A percentile compares a stretch with the other conserved stretches of the same genome.
Conservation (phyloP, 805 yeast genomes). For the Hanseniaspora vineae region DNA sequence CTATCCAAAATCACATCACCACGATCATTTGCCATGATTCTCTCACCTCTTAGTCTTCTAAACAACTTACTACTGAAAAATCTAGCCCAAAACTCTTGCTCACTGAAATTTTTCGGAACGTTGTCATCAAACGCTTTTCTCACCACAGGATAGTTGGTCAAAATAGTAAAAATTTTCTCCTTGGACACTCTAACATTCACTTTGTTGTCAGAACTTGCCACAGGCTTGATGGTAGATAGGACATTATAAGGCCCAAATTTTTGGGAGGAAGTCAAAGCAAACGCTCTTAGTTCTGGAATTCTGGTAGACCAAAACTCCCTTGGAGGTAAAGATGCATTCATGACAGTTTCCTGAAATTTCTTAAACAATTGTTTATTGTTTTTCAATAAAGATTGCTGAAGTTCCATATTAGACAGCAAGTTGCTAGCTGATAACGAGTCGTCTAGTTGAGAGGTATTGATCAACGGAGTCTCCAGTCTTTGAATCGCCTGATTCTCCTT, state of each 20-base stretch:
- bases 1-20: slow-evolving; percentile 80
- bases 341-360: slow-evolving; percentile 80
- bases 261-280: slow-evolving; percentile 73
- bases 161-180: slow-evolving; percentile 79
- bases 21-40: slow-evolving; percentile 57
- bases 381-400: slow-evolving; percentile 67
- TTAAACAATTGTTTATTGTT: slow-evolving; percentile 58
- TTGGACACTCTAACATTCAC: slow-evolving; percentile 87
- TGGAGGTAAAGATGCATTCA: slow-evolving; percentile 60
- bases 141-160: slow-evolving; percentile 86
- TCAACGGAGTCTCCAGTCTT: slow-evolving; percentile 17
- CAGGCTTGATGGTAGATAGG: slow-evolving; percentile 83
- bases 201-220: slow-evolving; percentile 83
- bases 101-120: slow-evolving; percentile 71
- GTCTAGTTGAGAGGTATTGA: slow-evolving; percentile 27
- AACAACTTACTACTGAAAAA: slow-evolving; percentile 86
- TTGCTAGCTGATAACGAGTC: slow-evolving; percentile 41
- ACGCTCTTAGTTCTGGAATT: slow-evolving; percentile 66
- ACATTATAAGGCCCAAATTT: slow-evolving; percentile 91
- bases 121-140: slow-evolving; percentile 78
- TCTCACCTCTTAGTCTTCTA: slow-evolving; percentile 81
- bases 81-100: slow-evolving; percentile 93
- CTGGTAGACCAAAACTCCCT: slow-evolving; percentile 81
- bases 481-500: slow-evolving; percentile 10
- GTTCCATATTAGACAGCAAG: slow-evolving; percentile 53